phyloP scores from a whole-genome alignment of 371 early-diverging fungal species.

The Mucor saturninus region DNA sequence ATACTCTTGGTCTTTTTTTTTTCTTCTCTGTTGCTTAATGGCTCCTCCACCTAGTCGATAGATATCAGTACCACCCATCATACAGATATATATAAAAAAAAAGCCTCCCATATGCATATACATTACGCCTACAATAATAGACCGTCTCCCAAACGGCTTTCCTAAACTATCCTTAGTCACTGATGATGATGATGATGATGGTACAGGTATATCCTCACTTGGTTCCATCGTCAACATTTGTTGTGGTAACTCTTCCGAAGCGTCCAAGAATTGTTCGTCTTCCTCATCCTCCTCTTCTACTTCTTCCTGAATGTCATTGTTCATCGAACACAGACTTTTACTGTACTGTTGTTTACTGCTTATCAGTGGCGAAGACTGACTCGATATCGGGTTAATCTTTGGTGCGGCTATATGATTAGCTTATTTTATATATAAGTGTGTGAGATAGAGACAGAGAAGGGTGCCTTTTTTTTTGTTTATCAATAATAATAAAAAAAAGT shows the following conservation, averaged over 20 bases:
- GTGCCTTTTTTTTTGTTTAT: too few species aligned
- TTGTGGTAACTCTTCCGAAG: conserved; percentile 18
- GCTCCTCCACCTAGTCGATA: neutral
- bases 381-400: conserved; percentile 22
- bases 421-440: too few species aligned
- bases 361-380: conserved; percentile 26
- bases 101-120: too few species aligned
- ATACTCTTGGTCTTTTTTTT: conserved; percentile 16
- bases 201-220: conserved; percentile 1
- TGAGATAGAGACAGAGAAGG: too few species aligned
- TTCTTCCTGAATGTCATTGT: conserved; percentile 17
- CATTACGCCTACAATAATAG: conserved; percentile 18
- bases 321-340: neutral
- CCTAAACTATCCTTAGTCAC: too few species aligned
- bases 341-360: conserved; percentile 11
- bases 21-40: neutral
- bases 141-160: conserved; percentile 23
- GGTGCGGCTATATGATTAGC: conserved; percentile 1
- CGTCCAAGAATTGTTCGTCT: conserved; percentile 10
- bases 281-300: conserved; percentile 36
- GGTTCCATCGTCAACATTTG: conserved; percentile 1
- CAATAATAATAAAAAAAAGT: too few species aligned
- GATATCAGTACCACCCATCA: too few species aligned
- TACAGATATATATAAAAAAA: too few species aligned
- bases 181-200: too few species aligned